Base-by-base conservation (phyloP, 371 early-diverging fungal species). In the Lichtheimia corymbifera region DNA sequence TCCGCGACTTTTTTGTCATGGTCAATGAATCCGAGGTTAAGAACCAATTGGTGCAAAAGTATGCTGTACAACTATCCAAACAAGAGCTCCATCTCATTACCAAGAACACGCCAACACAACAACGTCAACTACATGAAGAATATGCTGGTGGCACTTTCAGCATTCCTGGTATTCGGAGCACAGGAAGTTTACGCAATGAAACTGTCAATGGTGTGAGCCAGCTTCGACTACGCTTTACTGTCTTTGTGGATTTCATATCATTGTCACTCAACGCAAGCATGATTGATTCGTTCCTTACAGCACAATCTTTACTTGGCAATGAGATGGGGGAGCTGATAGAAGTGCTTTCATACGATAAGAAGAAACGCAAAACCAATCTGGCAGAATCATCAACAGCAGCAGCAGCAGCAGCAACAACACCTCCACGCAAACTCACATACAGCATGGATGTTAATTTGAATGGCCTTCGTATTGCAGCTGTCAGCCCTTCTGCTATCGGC, bases 251-350 rank as follows among this genome's bases (percentile, higher is more conserved):
- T 59, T 71, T 88, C 63, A 79, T 92, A 7, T 83, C 87, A 20
- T 68, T 89, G 62, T 75, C 79, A 2, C 65, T 92, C 54, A 83
- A 88, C 62, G 91, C 82, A n/a, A 79, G 84, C 55, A 77, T 92
- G 67, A 78, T 92, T 59, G 91, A 93, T 55, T 88, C 92, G 35
- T 68, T 94, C 20, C 58, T 92, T 15, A 93, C 91, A 0, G 85
- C 92, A 3, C 93, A 93, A 51, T 88, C 90, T 2, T 69, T 91
- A 0, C 70, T 94, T 22, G 90, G 91, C 2, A 85, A 83, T 47
- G 94, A 94, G 70, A 65, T 91, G 45, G 92, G 87, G 59, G 94
- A 94, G 49, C 70, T 91, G 18, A 63, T 91, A 5, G 93, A 93
- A 50, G 80, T 91, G 1, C 54, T 91, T 15, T 61, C 87, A 9